These are phyloP conservation scores for Trichophyton verrucosum DNA, from an alignment of 2,329 filamentous ascomycete species.

Conservation along the genomic window DNA sequence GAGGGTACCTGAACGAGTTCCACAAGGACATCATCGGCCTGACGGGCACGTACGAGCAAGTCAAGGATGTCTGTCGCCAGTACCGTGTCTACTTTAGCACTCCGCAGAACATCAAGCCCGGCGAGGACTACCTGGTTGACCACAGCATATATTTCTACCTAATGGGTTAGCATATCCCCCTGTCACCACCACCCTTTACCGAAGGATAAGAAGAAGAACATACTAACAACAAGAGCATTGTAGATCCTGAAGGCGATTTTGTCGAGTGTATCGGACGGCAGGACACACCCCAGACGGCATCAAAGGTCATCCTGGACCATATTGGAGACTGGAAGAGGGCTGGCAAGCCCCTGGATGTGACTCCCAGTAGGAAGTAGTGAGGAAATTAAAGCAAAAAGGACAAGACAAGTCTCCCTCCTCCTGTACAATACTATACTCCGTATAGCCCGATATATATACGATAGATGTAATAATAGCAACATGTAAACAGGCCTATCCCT, in stretches of 20 bases:
- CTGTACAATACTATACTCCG: background rate
- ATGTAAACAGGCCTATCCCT: background rate
- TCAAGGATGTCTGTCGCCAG: slow-evolving; percentile 87
- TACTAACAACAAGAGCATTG: background rate
- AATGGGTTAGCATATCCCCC: slow-evolving; percentile 50
- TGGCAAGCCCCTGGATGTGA: slow-evolving; percentile 40
- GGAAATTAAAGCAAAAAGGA: background rate
- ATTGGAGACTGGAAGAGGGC: slow-evolving; percentile 61
- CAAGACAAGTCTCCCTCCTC: background rate
- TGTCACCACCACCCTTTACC: background rate
- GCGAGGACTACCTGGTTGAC: slow-evolving; percentile 93
- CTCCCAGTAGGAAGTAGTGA: slow-evolving; percentile 6
- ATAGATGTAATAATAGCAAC: background rate
- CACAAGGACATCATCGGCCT: slow-evolving; percentile 75
- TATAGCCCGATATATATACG: background rate
- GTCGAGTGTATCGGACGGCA: slow-evolving; percentile 93
- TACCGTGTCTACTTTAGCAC: slow-evolving; percentile 98
- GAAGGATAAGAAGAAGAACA: background rate
- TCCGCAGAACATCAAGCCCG: slow-evolving; percentile 72
- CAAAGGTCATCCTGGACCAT: slow-evolving; percentile 73
- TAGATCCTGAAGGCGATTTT: slow-evolving; percentile 92
- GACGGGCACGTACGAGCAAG: slow-evolving; percentile 85
- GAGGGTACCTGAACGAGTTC: slow-evolving; percentile 81
- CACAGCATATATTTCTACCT: slow-evolving; percentile 99
- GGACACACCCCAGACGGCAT: slow-evolving; percentile 77